Evolutionary conservation across 2,329 filamentous ascomycete species (phyloP).

Genomic region (Arthrobotrys pseudoclavata): DNA sequence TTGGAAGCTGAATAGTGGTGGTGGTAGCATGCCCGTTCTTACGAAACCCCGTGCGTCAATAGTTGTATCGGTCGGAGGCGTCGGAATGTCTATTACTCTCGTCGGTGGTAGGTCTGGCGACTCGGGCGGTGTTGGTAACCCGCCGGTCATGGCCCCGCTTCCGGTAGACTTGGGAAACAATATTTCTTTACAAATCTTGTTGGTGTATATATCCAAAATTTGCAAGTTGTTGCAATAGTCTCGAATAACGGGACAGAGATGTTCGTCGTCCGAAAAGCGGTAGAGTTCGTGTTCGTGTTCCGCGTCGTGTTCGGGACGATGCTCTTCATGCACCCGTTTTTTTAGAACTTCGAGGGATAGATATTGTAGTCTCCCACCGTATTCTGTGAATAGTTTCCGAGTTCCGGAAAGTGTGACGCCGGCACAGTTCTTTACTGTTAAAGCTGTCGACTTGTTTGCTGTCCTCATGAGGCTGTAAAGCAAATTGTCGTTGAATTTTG

Average conservation of each 20-base stretch:
- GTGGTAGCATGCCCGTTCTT: slow-evolving; percentile 17
- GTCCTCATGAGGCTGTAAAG: slow-evolving; percentile 3
- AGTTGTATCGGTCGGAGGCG: slow-evolving; percentile 15
- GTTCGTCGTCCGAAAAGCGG: slow-evolving; percentile 33
- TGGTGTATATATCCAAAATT: slow-evolving; percentile 46
- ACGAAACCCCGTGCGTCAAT: background rate
- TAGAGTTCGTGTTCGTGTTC: slow-evolving; percentile 16
- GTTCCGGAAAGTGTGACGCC: slow-evolving; percentile 28
- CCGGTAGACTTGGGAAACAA: slow-evolving; percentile 17
- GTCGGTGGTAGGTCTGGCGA: slow-evolving; percentile 44
- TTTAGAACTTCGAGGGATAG: slow-evolving; percentile 42
- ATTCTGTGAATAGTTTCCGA: slow-evolving; percentile 21
- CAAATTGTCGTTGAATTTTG: slow-evolving; percentile 18
- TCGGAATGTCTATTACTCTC: slow-evolving; percentile 31
- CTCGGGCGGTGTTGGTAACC: slow-evolving; percentile 51
- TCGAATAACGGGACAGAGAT: slow-evolving; percentile 46
- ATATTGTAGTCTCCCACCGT: slow-evolving; percentile 17
- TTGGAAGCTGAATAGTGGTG: slow-evolving; percentile 32
- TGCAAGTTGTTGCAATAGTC: slow-evolving; percentile 31
- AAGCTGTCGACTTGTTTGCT: background rate
- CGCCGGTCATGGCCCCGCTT: slow-evolving; percentile 51
- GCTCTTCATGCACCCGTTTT: background rate
- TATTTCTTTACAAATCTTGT: slow-evolving; percentile 54
- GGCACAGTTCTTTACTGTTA: slow-evolving; percentile 28
- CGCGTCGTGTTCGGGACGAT: background rate